These are phyloP conservation scores for Trichosanthes truncata DNA, from an alignment of 306 rosid genomes.

Conservation along the genomic window DNA sequence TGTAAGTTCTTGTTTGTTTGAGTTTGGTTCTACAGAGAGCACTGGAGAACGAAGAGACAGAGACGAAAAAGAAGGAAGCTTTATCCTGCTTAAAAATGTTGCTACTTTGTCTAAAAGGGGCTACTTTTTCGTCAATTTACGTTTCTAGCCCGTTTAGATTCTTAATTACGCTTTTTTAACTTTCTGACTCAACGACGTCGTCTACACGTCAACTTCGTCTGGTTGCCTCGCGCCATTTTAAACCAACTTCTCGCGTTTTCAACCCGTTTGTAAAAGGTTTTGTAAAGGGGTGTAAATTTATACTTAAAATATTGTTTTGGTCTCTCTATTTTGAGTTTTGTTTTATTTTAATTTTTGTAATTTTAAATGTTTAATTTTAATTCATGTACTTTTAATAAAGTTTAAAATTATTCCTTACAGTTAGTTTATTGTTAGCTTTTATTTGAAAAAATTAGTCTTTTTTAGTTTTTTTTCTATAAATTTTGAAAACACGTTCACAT, in stretches of 20 bases:
- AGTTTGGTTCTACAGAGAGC: not conserved
- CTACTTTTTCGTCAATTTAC: not conserved
- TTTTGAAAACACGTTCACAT: too few relatives aligned
- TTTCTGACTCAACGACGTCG: not conserved
- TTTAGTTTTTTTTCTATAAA: too few relatives aligned
- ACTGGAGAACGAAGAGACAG: not conserved
- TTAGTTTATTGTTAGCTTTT: too few relatives aligned
- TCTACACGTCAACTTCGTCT: not conserved
- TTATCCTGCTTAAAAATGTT: conserved; percentile 8
- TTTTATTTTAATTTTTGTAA: too few relatives aligned
- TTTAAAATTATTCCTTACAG: too few relatives aligned
- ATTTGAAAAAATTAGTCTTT: too few relatives aligned
- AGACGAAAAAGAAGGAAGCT: conserved; percentile 3
- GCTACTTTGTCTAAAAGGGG: conserved; percentile 4
- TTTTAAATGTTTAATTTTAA: too few relatives aligned
- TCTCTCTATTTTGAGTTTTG: too few relatives aligned
- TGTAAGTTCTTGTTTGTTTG: not conserved
- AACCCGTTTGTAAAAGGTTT: too few relatives aligned
- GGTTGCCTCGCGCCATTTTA: not conserved
- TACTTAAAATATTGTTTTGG: too few relatives aligned
- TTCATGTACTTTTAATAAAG: too few relatives aligned
- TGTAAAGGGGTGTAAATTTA: too few relatives aligned
- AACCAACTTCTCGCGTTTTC: not conserved
- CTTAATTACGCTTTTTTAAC: not conserved
- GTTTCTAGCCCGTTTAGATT: not conserved